Evolutionary conservation across 768 basidiomycete genomes (phyloP).

Genomic region (Mycena belliarum): DNA sequence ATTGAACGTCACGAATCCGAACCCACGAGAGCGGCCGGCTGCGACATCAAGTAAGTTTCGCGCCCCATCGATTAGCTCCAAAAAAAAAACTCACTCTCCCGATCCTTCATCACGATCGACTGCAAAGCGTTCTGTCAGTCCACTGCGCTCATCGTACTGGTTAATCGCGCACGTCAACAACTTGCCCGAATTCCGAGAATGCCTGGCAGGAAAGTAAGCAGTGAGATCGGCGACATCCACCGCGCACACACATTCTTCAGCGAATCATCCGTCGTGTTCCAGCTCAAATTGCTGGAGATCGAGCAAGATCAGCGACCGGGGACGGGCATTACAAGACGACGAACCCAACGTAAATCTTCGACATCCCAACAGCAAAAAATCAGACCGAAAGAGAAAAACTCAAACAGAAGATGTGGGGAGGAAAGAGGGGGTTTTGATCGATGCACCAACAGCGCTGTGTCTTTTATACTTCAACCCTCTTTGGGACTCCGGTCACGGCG

Average conservation of each 20-base stretch:
- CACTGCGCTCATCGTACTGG: not conserved
- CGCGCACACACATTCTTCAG: not conserved
- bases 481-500: constrained; percentile 3
- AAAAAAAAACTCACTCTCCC: not conserved
- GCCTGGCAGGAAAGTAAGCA: constrained; percentile 1
- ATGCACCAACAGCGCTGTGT: not conserved
- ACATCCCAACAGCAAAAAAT: constrained; percentile 11
- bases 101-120: constrained; percentile 16
- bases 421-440: constrained; percentile 9
- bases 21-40: constrained; percentile 15
- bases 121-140: not conserved
- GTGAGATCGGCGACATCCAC: not conserved
- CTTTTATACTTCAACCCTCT: constrained; percentile 9
- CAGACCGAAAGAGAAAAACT: constrained; percentile 11
- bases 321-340: constrained; percentile 4
- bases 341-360: constrained; percentile 17
- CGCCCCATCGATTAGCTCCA: not conserved
- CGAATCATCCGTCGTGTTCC: constrained; percentile 16
- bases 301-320: constrained; percentile 23
- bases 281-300: constrained; percentile 24
- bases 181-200: constrained; percentile 8
- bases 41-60: not conserved
- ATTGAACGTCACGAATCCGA: constrained; percentile 15
- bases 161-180: not conserved
- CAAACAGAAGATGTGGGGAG: constrained; percentile 15